Percentiles rank a stretch among this genome's conserved stretches.
Evolutionary conservation across 2,329 filamentous ascomycete genomes (phyloP).

Genomic region (Biscogniauxia sp.): DNA sequence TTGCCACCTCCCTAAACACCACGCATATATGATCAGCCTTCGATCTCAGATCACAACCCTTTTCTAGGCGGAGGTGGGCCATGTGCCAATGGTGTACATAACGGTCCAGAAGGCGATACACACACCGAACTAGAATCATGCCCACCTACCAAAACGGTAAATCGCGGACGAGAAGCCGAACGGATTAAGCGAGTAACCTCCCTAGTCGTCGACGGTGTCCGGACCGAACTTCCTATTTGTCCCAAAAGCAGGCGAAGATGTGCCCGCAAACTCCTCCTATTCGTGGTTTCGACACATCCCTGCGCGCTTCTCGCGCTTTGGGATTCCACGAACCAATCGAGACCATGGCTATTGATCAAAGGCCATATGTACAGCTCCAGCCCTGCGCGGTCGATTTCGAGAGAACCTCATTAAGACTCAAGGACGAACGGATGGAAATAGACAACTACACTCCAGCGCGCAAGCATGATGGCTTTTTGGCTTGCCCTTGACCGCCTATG

Average conservation of each 20-base stretch:
- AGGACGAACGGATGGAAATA: conserved; percentile 6
- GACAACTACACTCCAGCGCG: conserved; percentile 6
- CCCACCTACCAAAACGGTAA: background rate
- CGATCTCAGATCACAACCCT: background rate
- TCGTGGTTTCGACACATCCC: conserved; percentile 17
- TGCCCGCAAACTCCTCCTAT: conserved; percentile 19
- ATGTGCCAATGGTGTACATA: background rate
- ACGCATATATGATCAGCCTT: background rate
- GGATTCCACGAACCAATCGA: conserved; percentile 28
- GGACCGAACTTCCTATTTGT: conserved; percentile 29
- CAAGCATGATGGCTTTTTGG: background rate
- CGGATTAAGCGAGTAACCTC: background rate
- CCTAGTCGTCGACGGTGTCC: conserved; percentile 18
- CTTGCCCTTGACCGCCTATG: conserved; percentile 5
- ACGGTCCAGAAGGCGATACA: background rate
- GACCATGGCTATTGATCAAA: conserved; percentile 9
- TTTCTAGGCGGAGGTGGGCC: background rate
- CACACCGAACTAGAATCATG: background rate
- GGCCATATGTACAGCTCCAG: conserved; percentile 19
- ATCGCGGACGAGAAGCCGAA: background rate
- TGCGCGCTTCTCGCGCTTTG: conserved; percentile 5
- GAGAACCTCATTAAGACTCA: conserved; percentile 2
- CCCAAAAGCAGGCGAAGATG: conserved; percentile 12
- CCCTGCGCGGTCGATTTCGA: conserved; percentile 6
- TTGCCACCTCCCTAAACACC: background rate